Base-by-base conservation (phyloP, 2,329 filamentous ascomycete species). In the Tolypocladium paradoxum region DNA sequence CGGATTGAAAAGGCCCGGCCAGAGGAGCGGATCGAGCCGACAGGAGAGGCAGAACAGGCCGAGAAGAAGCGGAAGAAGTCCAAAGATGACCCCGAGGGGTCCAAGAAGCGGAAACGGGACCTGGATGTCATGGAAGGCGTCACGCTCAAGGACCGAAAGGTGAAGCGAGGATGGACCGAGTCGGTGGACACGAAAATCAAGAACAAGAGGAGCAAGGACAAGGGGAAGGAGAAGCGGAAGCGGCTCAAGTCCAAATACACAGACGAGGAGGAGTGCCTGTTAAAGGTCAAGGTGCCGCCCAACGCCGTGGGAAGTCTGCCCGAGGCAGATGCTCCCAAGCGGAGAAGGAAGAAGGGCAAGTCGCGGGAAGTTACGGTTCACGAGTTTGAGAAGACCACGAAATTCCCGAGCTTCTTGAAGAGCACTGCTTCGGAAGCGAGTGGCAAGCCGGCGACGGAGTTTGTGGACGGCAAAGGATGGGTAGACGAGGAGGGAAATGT, bases 141-240 rank as follows among this genome's bases (percentile, higher is more conserved):
- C 48, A 82, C 87, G 62, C 73, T 99, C 38, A 76, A 82, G 20
- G 85, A 82, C 48, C 82, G 91, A 60, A 88, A 88, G 63, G 84
- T 96, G 56, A 95, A 93, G 75, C 79, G 91, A 56, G 91, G 90
- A 6, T 96, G 91, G 91, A 92, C 88, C 1, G 87, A 90, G 56
- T 77, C 84, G 1, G 73, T 76, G 24, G 73, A 74, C 22, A 70
- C 74, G 54, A 69, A 72, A 60, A 72, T 66, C 61, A 75, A 73
- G 59, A 73, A 71, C 63, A 77, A 73, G 59, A 73, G 68, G 40
- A 79, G 75, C 61, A 70, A 73, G 56, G 70, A 77, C 54, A 76
- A 76, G 51, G 77, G 81, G 50, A 47, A 47, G 27, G 76, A 78
- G 54, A 78, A 83, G 60, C 74, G 76, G 60, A 82, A 79, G 65